Evolutionary conservation across 768 basidiomycete species (phyloP), one percentile per base, ranked within the genome.

Genomic region (Boletales sp.): DNA sequence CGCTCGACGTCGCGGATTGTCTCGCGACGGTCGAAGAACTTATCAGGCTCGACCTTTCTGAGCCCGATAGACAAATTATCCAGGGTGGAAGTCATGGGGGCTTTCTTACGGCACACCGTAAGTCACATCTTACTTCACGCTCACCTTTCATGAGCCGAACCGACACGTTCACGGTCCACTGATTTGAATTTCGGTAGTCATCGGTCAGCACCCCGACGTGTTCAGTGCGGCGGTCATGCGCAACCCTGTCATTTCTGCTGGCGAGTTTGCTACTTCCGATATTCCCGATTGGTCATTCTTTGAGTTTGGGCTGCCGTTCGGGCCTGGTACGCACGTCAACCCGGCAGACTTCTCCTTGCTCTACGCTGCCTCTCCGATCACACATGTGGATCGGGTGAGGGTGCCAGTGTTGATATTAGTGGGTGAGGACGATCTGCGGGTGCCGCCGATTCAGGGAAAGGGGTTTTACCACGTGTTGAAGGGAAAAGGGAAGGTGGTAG

Each of bases 51-150:
- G 79, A 78, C 1, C 64, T 86, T 1, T 75, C 82, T 1, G 67
- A 71, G 38, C 61, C 72, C 13, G 81, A 79, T 8, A 78, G 76
- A 53, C 76, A 81, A 44, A 72, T 85, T 30, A 60, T 86, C 1
- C 69, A 69, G 44, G 86, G 87, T 5, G 87, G 86, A 36, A 84
- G 81, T 41, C 87, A 90, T 51, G 86, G 86, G 0, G 86, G 86
- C 2, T 87, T 84, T 61, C 69, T 86, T 13, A 54, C 75, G 1
- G 77, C 74, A 0, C 83, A 85, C 57, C 66, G 82, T 84, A 57
- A 55, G 82, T 70, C 18, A 19, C 14, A 34, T 34, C 34, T 34
- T 11, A 34, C 9, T 14, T 34, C 1, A 11, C 9, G 11, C 33
- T 34, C 15, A 12, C 15, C 34, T 15, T 15, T 14, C 34, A 34